Conservation (phyloP, 768 basidiomycete species). For the Amanita thiersii region DNA sequence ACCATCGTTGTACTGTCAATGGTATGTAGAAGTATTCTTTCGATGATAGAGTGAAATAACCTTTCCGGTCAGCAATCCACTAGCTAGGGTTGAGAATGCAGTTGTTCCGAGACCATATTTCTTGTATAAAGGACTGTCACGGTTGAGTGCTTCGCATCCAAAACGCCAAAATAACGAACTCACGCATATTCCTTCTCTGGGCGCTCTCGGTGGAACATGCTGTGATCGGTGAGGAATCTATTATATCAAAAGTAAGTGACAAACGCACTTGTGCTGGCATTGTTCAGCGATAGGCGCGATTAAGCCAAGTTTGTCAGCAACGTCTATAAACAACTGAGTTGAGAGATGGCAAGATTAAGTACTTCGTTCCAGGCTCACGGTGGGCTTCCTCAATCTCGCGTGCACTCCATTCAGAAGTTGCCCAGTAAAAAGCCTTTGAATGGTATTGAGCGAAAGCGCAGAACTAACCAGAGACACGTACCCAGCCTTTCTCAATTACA, state of each 20-base stretch:
- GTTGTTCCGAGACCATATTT: conserved; percentile 65
- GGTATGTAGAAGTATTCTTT: background rate
- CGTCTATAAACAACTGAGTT: conserved; percentile 27
- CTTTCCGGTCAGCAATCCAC: conserved; percentile 75
- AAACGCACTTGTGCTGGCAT: conserved; percentile 55
- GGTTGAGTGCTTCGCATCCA: background rate
- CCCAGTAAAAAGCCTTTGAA: conserved; percentile 58
- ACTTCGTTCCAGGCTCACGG: conserved; percentile 26
- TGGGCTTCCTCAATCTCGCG: conserved; percentile 59
- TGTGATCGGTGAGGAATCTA: conserved; percentile 18
- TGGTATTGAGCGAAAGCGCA: background rate
- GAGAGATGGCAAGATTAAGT: background rate
- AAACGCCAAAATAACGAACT: conserved; percentile 12
- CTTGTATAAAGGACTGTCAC: conserved; percentile 48
- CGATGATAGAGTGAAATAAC: conserved; percentile 20
- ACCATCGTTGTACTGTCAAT: conserved; percentile 59
- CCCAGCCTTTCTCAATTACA: conserved; percentile 68
- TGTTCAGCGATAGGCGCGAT: conserved; percentile 72
- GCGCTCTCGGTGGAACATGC: conserved; percentile 71
- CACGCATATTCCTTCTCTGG: conserved; percentile 77
- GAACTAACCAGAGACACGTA: conserved; percentile 11
- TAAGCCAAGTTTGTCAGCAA: conserved; percentile 60
- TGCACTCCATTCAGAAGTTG: conserved; percentile 73
- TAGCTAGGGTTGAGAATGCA: conserved; percentile 67
- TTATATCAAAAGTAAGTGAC: background rate